These are phyloP conservation scores for Diplodia scrobiculata DNA, from an alignment of 2,329 filamentous ascomycete species.

Conservation along the genomic window DNA sequence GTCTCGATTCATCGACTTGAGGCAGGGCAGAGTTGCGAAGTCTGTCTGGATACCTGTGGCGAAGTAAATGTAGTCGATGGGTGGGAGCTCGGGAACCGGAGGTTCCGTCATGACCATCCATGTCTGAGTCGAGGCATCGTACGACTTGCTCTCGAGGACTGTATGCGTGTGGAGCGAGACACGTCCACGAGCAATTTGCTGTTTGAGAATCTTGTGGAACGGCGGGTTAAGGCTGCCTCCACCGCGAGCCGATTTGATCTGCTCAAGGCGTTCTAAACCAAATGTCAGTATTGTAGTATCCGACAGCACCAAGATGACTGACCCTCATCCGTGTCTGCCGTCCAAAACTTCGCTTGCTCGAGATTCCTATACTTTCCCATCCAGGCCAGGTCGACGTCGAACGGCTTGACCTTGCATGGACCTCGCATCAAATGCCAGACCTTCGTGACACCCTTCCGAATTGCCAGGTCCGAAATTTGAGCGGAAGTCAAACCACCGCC, in stretches of 20 bases:
- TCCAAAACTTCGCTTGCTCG: conserved; percentile 76
- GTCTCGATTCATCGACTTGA: conserved; percentile 61
- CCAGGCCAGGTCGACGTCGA: conserved; percentile 76
- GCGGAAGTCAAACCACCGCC: conserved; percentile 77
- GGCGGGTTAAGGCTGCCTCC: conserved; percentile 75
- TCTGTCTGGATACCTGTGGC: conserved; percentile 72
- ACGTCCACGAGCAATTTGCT: conserved; percentile 56
- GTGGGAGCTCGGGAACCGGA: conserved; percentile 52
- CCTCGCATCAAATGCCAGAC: conserved; percentile 71
- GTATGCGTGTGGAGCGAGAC: conserved; percentile 63
- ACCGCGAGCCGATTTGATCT: conserved; percentile 66
- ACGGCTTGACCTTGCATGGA: conserved; percentile 67
- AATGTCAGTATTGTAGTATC: neutral
- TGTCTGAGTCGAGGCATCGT: conserved; percentile 51
- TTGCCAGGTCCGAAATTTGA: conserved; percentile 68
- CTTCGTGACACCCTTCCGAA: conserved; percentile 65
- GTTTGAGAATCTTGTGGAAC: conserved; percentile 67
- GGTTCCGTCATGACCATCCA: conserved; percentile 60
- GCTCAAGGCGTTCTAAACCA: conserved; percentile 61
- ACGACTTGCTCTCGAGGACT: conserved; percentile 55
- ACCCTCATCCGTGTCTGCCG: conserved; percentile 68
- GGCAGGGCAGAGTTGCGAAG: conserved; percentile 61
- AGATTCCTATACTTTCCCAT: conserved; percentile 80
- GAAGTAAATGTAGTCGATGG: conserved; percentile 70
- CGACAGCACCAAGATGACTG: conserved; percentile 13